phyloP scores from a whole-genome alignment of 495 filamentous ascomycete species.

The Chaetomium cochliodes region DNA sequence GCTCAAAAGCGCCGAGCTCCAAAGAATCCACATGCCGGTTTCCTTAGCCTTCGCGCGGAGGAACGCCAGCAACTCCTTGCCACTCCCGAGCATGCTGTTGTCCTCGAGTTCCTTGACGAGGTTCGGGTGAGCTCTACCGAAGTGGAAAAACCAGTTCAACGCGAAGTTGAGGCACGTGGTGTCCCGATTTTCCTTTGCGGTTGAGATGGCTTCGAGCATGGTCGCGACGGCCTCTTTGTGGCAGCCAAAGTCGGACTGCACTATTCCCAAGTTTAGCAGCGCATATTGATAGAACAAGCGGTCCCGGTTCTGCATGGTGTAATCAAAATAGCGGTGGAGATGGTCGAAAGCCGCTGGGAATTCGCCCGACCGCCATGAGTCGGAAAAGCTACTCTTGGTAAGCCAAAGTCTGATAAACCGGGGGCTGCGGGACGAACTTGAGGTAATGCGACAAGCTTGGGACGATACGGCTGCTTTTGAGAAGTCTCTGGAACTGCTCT shows the following conservation, averaged over 20 bases:
- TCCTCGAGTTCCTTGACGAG: slow-evolving; percentile 69
- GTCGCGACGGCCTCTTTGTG: slow-evolving; percentile 86
- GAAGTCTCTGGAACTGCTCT: slow-evolving; percentile 61
- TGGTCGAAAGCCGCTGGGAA: slow-evolving; percentile 86
- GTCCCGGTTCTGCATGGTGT: slow-evolving; percentile 85
- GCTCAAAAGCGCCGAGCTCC: slow-evolving; percentile 80
- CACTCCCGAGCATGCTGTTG: slow-evolving; percentile 69
- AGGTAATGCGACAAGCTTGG: slow-evolving; percentile 78
- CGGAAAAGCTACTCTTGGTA: slow-evolving; percentile 62
- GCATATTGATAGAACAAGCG: slow-evolving; percentile 92
- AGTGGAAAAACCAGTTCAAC: slow-evolving; percentile 96
- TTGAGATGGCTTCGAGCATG: slow-evolving; percentile 89
- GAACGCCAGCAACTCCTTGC: slow-evolving; percentile 78
- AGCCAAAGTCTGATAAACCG: slow-evolving; percentile 27
- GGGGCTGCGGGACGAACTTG: slow-evolving; percentile 46
- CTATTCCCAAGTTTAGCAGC: slow-evolving; percentile 85
- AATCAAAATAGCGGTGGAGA: slow-evolving; percentile 95
- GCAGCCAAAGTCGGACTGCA: slow-evolving; percentile 94
- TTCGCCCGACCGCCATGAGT: slow-evolving; percentile 88
- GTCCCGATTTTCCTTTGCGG: slow-evolving; percentile 88
- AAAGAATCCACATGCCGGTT: slow-evolving; percentile 79
- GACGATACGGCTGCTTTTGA: slow-evolving; percentile 62
- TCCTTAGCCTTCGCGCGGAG: slow-evolving; percentile 88
- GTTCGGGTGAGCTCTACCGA: slow-evolving; percentile 78
- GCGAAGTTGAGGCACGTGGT: slow-evolving; percentile 92